A percentile compares a stretch with the other conserved stretches of the same genome.
Conservation (phyloP, 1,139 yeast species). For the Saccharomyces hybrid region DNA sequence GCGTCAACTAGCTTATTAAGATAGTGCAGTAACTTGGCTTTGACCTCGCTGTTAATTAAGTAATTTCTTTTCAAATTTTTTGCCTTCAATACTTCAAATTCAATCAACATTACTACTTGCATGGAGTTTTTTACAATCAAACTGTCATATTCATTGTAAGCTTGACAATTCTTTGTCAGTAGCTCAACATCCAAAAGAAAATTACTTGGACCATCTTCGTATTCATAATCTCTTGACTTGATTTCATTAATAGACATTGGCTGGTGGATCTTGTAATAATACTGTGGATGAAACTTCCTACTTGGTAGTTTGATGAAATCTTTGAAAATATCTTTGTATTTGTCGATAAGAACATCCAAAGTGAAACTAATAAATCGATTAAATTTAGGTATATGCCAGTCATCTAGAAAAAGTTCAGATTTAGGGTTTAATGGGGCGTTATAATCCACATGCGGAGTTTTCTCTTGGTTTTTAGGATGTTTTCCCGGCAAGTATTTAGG, state of each 20-base stretch:
- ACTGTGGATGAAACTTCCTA: constrained; percentile 73
- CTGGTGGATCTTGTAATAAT: constrained; percentile 54
- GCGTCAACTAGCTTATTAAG: constrained; percentile 36
- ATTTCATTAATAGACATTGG: constrained; percentile 69
- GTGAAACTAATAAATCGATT: constrained; percentile 29
- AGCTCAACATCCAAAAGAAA: constrained; percentile 50
- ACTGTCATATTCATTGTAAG: constrained; percentile 56
- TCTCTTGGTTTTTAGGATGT: constrained; percentile 24
- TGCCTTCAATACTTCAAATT: constrained; percentile 29
- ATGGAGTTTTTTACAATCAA: constrained; percentile 54
- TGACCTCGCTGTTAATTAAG: constrained; percentile 25
- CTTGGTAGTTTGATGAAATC: constrained; percentile 67
- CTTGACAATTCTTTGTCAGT: constrained; percentile 51
- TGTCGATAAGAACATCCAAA: constrained; percentile 29
- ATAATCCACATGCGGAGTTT: constrained; percentile 23
- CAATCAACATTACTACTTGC: constrained; percentile 29
- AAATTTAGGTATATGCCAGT: constrained; percentile 30
- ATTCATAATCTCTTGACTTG: constrained; percentile 38
- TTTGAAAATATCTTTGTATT: constrained; percentile 37
- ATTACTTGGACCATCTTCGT: constrained; percentile 30
- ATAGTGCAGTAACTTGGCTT: constrained; percentile 22
- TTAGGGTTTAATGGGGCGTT: constrained; percentile 26
- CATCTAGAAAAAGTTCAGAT: constrained; percentile 27
- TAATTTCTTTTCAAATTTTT: constrained; percentile 30
- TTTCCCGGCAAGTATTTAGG: constrained; percentile 28